phyloP scores from a whole-genome alignment of 176 grass and related monocot genomes.

The Tillandsia fasciculata region DNA sequence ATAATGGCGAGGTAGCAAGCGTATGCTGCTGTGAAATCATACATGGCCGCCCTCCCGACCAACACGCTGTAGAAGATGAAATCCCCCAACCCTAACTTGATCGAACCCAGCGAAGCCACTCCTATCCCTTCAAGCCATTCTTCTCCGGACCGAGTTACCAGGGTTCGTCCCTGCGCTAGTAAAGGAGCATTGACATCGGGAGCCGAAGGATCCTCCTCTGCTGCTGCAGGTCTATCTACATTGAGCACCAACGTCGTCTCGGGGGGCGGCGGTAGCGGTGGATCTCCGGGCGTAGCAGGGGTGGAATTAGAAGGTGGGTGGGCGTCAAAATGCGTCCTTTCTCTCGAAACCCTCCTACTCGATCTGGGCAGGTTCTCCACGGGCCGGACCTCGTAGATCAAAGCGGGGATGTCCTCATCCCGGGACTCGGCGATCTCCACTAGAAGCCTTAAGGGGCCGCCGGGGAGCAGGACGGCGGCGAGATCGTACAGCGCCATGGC shows the following conservation, averaged over 20 bases:
- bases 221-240: slow-evolving; percentile 2
- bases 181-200: slow-evolving; percentile 41
- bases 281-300: slow-evolving; percentile 16
- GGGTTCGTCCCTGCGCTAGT: slow-evolving; percentile 18
- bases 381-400: slow-evolving; percentile 78
- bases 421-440: slow-evolving; percentile 75
- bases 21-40: slow-evolving; percentile 90
- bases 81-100: slow-evolving; percentile 90
- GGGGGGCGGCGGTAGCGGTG: not conserved
- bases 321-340: slow-evolving; percentile 21
- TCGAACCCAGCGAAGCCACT: slow-evolving; percentile 57
- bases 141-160: slow-evolving; percentile 2
- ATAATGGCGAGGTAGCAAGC: slow-evolving; percentile 64
- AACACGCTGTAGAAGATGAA: slow-evolving; percentile 97
- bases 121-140: slow-evolving; percentile 50
- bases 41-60: slow-evolving; percentile 77
- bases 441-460: slow-evolving; percentile 65
- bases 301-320: slow-evolving; percentile 28
- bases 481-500: slow-evolving; percentile 87
- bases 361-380: slow-evolving; percentile 41
- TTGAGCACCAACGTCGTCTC: slow-evolving; percentile 29
- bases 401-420: slow-evolving; percentile 83
- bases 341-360: slow-evolving; percentile 59
- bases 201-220: not conserved
- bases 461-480: slow-evolving; percentile 72